Base-by-base conservation (phyloP, 306 rosid species). In the Cicer pinnatifidum region DNA sequence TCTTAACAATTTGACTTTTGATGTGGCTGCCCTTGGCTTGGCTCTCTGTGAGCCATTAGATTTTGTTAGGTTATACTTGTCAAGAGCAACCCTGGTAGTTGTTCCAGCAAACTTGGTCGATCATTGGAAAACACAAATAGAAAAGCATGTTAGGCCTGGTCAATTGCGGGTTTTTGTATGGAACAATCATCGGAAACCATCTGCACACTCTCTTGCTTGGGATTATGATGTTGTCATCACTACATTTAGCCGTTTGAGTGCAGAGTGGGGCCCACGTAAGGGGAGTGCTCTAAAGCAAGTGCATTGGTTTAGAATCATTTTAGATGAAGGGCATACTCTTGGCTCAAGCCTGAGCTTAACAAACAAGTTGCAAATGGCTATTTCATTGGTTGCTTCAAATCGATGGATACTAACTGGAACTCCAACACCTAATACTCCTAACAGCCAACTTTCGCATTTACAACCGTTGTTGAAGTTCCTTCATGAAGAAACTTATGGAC, bases 301-400 rank as follows among this genome's bases (percentile, higher is more conserved):
- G 61, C 98, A 94, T 81, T 94, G 98, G 98, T 83, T 85, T 79
- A 87, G 98, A 85, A 76, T 94, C 81, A 85, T 94, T 73, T 88
- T 94, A 83, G 98, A 94, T 78, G 98, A 94, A 81, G 98, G 98
- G 47, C 97, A 94, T 88, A 94, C 97, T 76, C 98, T 94, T 79
- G 97, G 98, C 73, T 91, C 97, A 70, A 94, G 97, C 75, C 66
- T 94, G 72, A 88, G 73, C 86, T 83, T 94, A 80, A 91, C 97
- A 67, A 91, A 94, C 85, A 94, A 94, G 86, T 84, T 94, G 89
- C 98, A 89, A 80, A 91, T 94, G 98, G 92, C 97, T 57, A 82
- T 94, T 81, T 94, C 98, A n/a, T 79, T 94, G 88, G 72, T 78
- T 59, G 91, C 98, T 80, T 84, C 97, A 64, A 94, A 87, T 84